Conservation (phyloP, 2,329 filamentous ascomycete species). For the Catunica adiposa region DNA sequence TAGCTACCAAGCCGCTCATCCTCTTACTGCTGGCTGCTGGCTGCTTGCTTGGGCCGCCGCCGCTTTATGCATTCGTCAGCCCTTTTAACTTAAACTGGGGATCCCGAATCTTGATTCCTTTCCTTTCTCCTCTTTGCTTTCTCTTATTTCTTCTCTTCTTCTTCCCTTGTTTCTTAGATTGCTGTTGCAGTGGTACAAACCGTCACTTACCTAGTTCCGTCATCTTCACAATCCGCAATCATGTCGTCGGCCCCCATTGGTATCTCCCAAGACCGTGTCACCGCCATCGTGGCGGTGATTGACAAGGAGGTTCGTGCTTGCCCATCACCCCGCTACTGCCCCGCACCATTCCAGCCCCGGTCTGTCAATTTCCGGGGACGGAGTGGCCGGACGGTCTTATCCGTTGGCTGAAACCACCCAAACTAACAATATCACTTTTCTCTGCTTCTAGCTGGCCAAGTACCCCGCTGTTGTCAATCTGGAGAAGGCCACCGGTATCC, state of each 20-base stretch:
- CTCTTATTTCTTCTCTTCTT: constrained; percentile 10
- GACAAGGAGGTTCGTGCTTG: constrained; percentile 52
- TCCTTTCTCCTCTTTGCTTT: constrained; percentile 19
- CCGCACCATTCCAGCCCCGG: background rate
- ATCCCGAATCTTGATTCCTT: constrained; percentile 19
- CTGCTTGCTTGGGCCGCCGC: no score
- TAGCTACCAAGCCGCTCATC: no score
- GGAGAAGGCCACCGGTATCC: constrained; percentile 66
- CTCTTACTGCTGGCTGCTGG: no score
- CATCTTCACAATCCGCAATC: constrained; percentile 16
- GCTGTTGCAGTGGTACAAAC: constrained; percentile 9
- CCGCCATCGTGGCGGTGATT: constrained; percentile 61
- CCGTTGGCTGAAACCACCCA: background rate
- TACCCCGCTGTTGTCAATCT: constrained; percentile 72
- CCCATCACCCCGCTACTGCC: constrained; percentile 4
- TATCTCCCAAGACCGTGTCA: constrained; percentile 52
- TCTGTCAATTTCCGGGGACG: background rate
- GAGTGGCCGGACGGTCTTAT: no score
- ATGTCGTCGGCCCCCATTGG: constrained; percentile 42
- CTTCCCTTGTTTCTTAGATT: constrained; percentile 16
- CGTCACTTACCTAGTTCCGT: background rate
- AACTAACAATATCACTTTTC: background rate
- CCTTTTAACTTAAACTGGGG: no score
- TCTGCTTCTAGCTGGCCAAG: constrained; percentile 54
- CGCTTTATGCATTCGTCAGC: no score